These are phyloP conservation scores for Xerocomellus amylosporus DNA, from an alignment of 768 basidiomycete genomes.

Conservation along the genomic window DNA sequence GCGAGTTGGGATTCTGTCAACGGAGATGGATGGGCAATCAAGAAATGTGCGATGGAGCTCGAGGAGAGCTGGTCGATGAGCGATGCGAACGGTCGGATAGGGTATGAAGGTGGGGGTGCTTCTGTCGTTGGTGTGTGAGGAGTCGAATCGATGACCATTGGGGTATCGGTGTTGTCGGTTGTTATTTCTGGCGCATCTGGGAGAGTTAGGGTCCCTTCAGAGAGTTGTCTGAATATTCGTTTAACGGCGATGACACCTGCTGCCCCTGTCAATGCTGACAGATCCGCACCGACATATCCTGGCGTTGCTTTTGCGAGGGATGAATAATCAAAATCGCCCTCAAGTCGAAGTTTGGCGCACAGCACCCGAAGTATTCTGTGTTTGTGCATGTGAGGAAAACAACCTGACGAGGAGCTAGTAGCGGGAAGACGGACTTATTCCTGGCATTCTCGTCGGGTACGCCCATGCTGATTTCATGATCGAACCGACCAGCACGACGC, in stretches of 20 bases:
- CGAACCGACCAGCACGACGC: conserved; percentile 90
- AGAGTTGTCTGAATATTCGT: conserved; percentile 83
- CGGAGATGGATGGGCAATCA: conserved; percentile 80
- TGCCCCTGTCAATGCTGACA: conserved; percentile 85
- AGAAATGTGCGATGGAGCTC: conserved; percentile 85
- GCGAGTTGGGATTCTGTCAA: conserved; percentile 75
- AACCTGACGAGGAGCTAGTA: not conserved
- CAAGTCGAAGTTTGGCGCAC: conserved; percentile 77
- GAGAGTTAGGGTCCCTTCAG: conserved; percentile 60
- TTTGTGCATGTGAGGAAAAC: not conserved
- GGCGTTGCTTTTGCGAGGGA: conserved; percentile 90
- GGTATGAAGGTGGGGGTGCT: conserved; percentile 10
- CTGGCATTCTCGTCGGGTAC: conserved; percentile 92
- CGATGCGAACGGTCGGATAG: conserved; percentile 33
- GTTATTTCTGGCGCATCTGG: conserved; percentile 36
- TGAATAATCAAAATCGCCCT: conserved; percentile 84
- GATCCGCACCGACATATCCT: conserved; percentile 95
- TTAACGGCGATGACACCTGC: conserved; percentile 97
- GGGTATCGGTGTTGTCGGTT: conserved; percentile 24
- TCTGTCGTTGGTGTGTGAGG: conserved; percentile 19
- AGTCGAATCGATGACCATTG: conserved; percentile 39
- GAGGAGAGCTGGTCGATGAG: conserved; percentile 42
- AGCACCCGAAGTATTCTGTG: conserved; percentile 83
- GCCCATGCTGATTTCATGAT: conserved; percentile 97
- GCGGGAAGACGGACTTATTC: conserved; percentile 61